These are phyloP conservation scores for Hypericum androsaemum DNA, from an alignment of 345 rosid species.

Conservation along the genomic window DNA sequence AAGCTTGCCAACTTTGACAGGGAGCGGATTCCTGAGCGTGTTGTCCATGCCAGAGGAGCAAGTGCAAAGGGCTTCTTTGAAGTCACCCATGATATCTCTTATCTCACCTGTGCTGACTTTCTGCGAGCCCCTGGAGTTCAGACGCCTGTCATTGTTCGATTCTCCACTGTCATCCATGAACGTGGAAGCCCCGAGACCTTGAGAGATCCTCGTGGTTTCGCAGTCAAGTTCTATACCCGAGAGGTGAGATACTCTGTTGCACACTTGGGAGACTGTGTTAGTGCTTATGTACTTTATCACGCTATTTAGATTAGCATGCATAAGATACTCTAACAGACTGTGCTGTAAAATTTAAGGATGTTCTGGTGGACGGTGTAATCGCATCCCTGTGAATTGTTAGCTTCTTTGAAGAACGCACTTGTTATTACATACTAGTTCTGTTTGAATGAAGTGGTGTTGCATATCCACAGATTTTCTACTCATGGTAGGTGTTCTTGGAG, in stretches of 20 bases:
- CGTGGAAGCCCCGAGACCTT: constrained; percentile 99
- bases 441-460: too few species aligned
- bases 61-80: constrained; percentile 99
- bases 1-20: constrained; percentile 89
- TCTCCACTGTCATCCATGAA: constrained; percentile 96
- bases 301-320: not conserved
- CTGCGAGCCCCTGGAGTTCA: constrained; percentile 88
- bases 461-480: not conserved
- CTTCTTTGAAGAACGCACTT: not conserved
- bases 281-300: too few species aligned
- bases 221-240: constrained; percentile 94
- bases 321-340: not conserved
- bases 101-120: constrained; percentile 82
- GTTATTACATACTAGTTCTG: too few species aligned
- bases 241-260: constrained; percentile 43
- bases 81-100: constrained; percentile 81
- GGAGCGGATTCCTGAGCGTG: constrained; percentile 94
- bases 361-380: not conserved
- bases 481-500: not conserved
- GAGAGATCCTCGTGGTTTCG: constrained; percentile 95
- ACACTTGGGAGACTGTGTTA: too few species aligned
- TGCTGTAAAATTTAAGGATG: not conserved
- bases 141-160: constrained; percentile 92
- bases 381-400: not conserved
- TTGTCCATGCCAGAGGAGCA: constrained; percentile 96